Base-by-base conservation (phyloP, 805 yeast genomes). In the Tetrapisispora pingtungensis region DNA sequence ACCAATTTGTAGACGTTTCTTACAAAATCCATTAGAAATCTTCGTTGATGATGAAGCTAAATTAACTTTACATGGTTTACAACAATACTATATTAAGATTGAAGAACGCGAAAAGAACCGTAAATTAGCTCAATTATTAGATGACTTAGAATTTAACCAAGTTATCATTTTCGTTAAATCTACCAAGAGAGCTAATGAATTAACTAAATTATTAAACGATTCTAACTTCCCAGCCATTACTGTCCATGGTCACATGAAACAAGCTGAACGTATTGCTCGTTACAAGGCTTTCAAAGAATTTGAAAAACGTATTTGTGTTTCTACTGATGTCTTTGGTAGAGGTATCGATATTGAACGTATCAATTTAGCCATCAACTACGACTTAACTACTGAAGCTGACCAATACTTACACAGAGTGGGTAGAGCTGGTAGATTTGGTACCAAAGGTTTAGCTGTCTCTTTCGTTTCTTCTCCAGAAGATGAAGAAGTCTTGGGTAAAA, bases 381-480 rank as follows among this genome's bases (percentile, higher is more conserved):
- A 90, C 70, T 73, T 90, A 74, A 96, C 98, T 57, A 74, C 69
- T 53, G 97, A 89, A 72, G 96, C 97, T 52, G 97, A 90, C 69
- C 97, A 93, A 70, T 90, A 93, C 71, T 78, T 90, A 66, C 98
- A 90, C 75, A 87, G 98, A 74, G 98, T 90, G 51, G 98, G 98
- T 64, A 88, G 98, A 80, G 98, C 98, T 56, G 98, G 98, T 72
- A 89, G 98, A 78, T 90, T 90, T 61, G 98, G 98, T 74, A 90
- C 98, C 65, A 90, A 90, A 74, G 98, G 98, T 73, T 80, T 93
- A 59, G 95, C 97, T 43, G 77, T 93, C 47, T 86, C 96, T 35
- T 85, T 90, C 53, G 93, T 93, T 44, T 74, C 93, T 36, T 74
- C 81, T 47, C 84, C 80, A 58, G 90, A 81, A 52, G 98, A 93